Evolutionary conservation across 2,329 filamentous ascomycete genomes (phyloP).

Genomic region (Cladophialophora bantiana): DNA sequence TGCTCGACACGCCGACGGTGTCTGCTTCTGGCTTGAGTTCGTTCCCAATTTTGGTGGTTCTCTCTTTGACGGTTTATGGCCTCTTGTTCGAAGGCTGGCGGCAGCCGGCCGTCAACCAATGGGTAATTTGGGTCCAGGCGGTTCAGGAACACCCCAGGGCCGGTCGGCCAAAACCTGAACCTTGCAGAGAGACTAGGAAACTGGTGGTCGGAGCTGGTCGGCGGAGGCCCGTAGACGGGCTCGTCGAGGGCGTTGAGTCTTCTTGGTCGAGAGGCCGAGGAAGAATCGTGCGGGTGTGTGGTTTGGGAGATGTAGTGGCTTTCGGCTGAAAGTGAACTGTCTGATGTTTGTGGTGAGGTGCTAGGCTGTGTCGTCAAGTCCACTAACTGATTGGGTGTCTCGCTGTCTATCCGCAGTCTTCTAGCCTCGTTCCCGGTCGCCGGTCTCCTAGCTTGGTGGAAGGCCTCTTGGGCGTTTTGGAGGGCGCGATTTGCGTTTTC

Average conservation of each 20-base stretch:
- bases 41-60: slow-evolving; percentile 36
- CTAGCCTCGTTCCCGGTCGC: slow-evolving; percentile 11
- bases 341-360: not conserved
- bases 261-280: slow-evolving; percentile 20
- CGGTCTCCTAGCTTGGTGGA: slow-evolving; percentile 29
- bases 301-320: slow-evolving; percentile 36
- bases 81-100: slow-evolving; percentile 31
- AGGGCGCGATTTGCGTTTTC: slow-evolving; percentile 37
- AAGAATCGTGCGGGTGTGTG: slow-evolving; percentile 37
- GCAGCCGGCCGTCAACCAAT: slow-evolving; percentile 16
- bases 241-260: slow-evolving; percentile 32
- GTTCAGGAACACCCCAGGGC: not conserved
- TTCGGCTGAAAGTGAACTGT: slow-evolving; percentile 20
- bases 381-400: slow-evolving; percentile 19
- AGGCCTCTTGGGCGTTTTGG: slow-evolving; percentile 38
- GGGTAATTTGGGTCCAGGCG: not conserved
- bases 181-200: not conserved
- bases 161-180: slow-evolving; percentile 17
- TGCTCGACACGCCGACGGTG: slow-evolving; percentile 17
- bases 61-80: slow-evolving; percentile 37
- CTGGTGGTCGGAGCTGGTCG: not conserved
- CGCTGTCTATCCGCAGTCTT: slow-evolving; percentile 13
- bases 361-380: slow-evolving; percentile 32
- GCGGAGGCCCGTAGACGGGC: slow-evolving; percentile 33
- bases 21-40: slow-evolving; percentile 34